These are phyloP conservation scores for Trichoderma afroharzianum DNA, from an alignment of 2,329 filamentous ascomycete genomes.

Conservation along the genomic window DNA sequence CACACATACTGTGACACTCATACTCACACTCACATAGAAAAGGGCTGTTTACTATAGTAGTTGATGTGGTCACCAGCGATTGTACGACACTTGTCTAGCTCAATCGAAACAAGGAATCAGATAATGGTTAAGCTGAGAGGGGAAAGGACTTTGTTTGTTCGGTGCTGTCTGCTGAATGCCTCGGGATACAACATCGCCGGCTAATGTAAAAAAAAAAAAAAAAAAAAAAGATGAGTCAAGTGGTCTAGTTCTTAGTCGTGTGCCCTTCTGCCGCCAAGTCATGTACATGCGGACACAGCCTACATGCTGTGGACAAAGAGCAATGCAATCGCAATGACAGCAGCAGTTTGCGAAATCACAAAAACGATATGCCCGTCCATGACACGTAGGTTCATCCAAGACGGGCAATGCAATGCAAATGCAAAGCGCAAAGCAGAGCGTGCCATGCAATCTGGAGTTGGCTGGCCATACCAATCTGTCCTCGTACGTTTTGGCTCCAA, in stretches of 20 bases:
- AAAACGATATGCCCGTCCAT: neutral
- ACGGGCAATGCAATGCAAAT: neutral
- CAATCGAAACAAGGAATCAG: neutral
- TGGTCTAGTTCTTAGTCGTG: neutral
- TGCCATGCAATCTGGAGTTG: neutral
- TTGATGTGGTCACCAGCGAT: neutral
- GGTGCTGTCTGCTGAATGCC: neutral
- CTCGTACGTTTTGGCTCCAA: neutral
- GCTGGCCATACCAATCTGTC: neutral
- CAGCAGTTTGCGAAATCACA: neutral
- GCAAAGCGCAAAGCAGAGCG: neutral
- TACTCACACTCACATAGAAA: neutral
- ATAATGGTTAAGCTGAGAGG: neutral
- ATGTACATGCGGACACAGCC: neutral
- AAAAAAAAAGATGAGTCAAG: neutral
- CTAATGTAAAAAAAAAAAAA: neutral
- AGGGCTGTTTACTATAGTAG: neutral
- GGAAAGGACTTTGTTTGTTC: neutral
- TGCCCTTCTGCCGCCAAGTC: neutral
- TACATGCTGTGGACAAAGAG: neutral
- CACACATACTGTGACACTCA: neutral
- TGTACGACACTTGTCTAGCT: neutral
- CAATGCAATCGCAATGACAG: neutral
- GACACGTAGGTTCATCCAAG: conserved; percentile 1
- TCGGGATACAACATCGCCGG: neutral